Conservation (phyloP, 192 early-diverging fungal species). For the Podila horticola region DNA sequence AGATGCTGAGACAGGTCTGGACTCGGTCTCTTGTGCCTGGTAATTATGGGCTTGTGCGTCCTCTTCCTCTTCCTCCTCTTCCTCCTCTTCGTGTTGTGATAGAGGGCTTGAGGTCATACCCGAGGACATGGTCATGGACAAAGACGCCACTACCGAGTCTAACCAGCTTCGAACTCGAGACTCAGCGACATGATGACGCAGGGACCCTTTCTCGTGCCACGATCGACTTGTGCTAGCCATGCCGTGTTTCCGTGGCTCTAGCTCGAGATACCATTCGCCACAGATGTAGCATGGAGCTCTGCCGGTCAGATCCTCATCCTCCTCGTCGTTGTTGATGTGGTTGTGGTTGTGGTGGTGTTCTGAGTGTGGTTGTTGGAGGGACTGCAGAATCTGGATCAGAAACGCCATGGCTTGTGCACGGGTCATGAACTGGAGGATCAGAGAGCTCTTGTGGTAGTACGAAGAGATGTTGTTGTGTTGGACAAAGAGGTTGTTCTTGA, state of each 20-base stretch:
- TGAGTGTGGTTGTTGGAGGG: neutral
- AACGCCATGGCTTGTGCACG: constrained; percentile 50
- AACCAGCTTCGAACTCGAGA: constrained; percentile 27
- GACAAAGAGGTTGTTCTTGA: constrained; percentile 16
- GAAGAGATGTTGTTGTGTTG: neutral
- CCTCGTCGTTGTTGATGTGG: neutral
- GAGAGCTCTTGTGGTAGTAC: neutral
- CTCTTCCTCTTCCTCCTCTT: neutral
- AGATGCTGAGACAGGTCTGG: neutral
- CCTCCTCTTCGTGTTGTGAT: neutral
- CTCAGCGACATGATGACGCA: constrained; percentile 35
- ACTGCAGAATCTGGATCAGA: constrained; percentile 19
- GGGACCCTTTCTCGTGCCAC: constrained; percentile 38
- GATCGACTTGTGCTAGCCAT: constrained; percentile 9
- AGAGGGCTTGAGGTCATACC: neutral
- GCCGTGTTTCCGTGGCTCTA: constrained; percentile 12
- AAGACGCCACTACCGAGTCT: constrained; percentile 27
- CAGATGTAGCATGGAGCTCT: neutral
- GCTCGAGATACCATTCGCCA: constrained; percentile 43
- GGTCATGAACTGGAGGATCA: constrained; percentile 28
- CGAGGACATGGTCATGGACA: neutral
- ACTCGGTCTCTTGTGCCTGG: neutral
- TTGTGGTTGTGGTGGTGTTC: neutral
- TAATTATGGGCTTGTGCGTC: too few species aligned
- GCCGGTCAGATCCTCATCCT: neutral